A percentile compares a stretch with the other conserved stretches of the same genome.
Conservation (phyloP, 1,284 basidiomycete species). For the Ceratobasidium papillatum region DNA sequence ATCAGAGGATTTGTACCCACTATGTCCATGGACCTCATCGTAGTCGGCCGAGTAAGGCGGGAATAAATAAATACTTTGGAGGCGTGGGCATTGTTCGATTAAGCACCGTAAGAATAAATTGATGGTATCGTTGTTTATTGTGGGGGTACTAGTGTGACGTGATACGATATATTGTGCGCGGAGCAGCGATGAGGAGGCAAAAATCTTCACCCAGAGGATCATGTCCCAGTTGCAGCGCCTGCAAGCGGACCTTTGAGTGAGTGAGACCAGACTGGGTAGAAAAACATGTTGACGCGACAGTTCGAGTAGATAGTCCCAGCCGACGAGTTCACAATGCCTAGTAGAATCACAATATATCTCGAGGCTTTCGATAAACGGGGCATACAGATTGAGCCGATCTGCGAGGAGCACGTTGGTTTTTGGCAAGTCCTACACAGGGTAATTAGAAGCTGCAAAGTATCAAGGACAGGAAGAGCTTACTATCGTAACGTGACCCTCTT, state of each 20-base stretch:
- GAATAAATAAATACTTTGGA: conserved; percentile 1
- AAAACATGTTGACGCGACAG: neutral
- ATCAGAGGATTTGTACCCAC: neutral
- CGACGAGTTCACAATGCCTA: neutral
- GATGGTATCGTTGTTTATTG: neutral
- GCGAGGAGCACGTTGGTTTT: neutral
- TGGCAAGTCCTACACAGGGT: neutral
- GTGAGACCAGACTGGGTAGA: conserved; percentile 8
- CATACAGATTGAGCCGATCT: conserved; percentile 7
- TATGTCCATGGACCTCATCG: neutral
- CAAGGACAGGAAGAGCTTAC: too few species aligned
- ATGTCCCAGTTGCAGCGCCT: neutral
- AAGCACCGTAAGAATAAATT: neutral
- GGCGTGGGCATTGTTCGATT: neutral
- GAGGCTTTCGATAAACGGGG: neutral
- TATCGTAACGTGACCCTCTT: too few species aligned
- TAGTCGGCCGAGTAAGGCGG: neutral
- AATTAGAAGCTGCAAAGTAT: too few species aligned
- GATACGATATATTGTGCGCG: neutral
- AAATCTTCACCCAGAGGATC: conserved; percentile 2
- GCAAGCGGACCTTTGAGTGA: neutral
- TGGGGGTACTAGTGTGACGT: neutral
- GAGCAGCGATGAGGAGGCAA: neutral
- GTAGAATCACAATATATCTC: neutral
- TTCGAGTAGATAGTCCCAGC: neutral